Evolutionary conservation across 768 basidiomycete genomes (phyloP), one percentile per base, ranked within the genome.

Genomic region (Coprinopsis sp.): DNA sequence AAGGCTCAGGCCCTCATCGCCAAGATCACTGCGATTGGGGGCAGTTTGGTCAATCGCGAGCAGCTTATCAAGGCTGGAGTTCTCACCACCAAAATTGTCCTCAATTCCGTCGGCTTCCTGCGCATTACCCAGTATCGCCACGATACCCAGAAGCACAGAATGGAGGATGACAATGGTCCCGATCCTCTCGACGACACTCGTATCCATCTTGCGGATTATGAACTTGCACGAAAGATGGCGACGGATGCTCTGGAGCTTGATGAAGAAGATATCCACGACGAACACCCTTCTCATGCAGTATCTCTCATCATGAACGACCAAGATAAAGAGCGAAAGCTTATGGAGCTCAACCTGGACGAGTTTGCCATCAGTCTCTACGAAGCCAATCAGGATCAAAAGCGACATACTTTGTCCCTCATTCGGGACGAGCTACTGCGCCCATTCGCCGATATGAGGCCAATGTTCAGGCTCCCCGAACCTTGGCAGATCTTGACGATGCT

Each of bases 161-260:
- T 81, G 37, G 77, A 80, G 46, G 77, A 81, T 30, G 86, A 88
- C 36, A 74, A 80, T 46, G 79, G 78, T 28, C 78, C 84, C 7
- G 96, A 99, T 63, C 91, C 94, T 3, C 73, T 99, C 43, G 96
- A 99, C 59, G 83, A 84, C 58, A 98, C 94, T 29, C 88, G 96
- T 16, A 91, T 99, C 44, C 96, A 99, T 59, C 91, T 91, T 5
- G 91, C 95, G 62, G 96, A 99, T 66, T 99, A 98, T 60, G 94
- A 97, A 54, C 76, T 98, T 30, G 95, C 96, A 3, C 84, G 91
- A 28, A 97, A 98, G 72, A 96, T 99, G 93, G 95, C 95, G 29
- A 89, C 91, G 16, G 93, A 97, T 64, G 92, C 95, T 4, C 77
- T 98, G 12, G 96, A 97, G 59, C 76, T 91, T n/a, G 96, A 99